Percentiles rank a stretch among this genome's conserved stretches.
These are phyloP conservation scores for Thermothelomyces thermophilus DNA, from an alignment of 2,329 filamentous ascomycete genomes.

Conservation along the genomic window DNA sequence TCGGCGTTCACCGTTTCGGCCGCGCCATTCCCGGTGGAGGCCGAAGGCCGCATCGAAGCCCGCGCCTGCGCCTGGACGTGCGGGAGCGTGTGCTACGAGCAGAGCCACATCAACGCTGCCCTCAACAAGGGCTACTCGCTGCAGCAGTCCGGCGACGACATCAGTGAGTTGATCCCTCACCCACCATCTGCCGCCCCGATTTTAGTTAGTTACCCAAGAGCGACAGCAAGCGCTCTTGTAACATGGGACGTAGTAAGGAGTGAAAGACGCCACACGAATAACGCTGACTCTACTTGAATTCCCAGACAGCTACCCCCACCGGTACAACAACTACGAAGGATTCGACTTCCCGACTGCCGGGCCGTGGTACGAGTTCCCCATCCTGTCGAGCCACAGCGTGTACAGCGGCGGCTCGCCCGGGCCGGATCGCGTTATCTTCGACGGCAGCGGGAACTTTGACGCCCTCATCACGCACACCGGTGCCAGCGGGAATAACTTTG, in stretches of 20 bases:
- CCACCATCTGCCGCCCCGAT: background rate
- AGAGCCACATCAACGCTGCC: conserved; percentile 30
- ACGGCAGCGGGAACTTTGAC: conserved; percentile 45
- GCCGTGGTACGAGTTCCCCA: conserved; percentile 41
- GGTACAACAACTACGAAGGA: conserved; percentile 39
- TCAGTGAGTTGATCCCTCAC: conserved; percentile 20
- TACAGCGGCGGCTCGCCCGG: conserved; percentile 50
- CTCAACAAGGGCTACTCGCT: conserved; percentile 31
- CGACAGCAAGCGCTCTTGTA: too few relatives aligned
- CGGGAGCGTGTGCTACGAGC: conserved; percentile 33
- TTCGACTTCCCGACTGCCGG: conserved; percentile 34
- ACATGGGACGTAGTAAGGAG: too few relatives aligned
- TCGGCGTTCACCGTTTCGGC: conserved; percentile 15
- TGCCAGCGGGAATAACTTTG: conserved; percentile 56
- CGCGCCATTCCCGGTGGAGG: conserved; percentile 19
- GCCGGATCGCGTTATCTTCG: conserved; percentile 58
- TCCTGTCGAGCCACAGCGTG: conserved; percentile 30
- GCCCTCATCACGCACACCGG: conserved; percentile 60
- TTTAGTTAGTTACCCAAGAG: too few relatives aligned
- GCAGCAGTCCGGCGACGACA: conserved; percentile 23
- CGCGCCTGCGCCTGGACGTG: conserved; percentile 35
- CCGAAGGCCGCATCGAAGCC: conserved; percentile 4
- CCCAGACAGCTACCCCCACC: conserved; percentile 37
- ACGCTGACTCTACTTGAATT: too few relatives aligned
- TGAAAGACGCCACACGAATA: too few relatives aligned